A percentile compares a stretch with the other conserved stretches of the same genome.
Conservation (phyloP, 2,329 filamentous ascomycete genomes). For the Fusarium circinatum region DNA sequence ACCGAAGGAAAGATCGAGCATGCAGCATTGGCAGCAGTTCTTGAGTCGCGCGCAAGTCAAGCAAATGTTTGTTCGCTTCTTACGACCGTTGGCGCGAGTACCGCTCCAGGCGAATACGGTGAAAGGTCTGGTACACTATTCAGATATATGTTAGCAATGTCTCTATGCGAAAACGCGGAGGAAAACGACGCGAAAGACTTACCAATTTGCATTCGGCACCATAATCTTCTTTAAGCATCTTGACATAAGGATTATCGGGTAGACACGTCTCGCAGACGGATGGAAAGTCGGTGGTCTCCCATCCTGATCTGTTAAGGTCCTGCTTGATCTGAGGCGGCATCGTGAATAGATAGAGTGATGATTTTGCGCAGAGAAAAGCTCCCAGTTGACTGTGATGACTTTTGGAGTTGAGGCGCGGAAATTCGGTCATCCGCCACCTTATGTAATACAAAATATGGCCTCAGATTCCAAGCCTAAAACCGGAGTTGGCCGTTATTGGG, state of each 20-base stretch:
- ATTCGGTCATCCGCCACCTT: slow-evolving; percentile 43
- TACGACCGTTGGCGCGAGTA: slow-evolving; percentile 85
- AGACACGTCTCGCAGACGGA: slow-evolving; percentile 93
- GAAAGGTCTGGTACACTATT: slow-evolving; percentile 87
- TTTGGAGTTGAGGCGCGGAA: slow-evolving; percentile 43
- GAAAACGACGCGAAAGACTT: slow-evolving; percentile 23
- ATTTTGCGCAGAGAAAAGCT: slow-evolving; percentile 25
- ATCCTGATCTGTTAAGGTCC: slow-evolving; percentile 93
- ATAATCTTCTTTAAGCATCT: slow-evolving; percentile 98
- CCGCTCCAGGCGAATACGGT: slow-evolving; percentile 96
- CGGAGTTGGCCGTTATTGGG: slow-evolving; percentile 34
- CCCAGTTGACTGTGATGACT: slow-evolving; percentile 31
- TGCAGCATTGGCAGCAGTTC: slow-evolving; percentile 99
- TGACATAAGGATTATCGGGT: slow-evolving; percentile 95
- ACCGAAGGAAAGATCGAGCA: slow-evolving; percentile 96
- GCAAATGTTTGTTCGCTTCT: slow-evolving; percentile 95
- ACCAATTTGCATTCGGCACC: slow-evolving; percentile 84
- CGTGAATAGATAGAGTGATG: slow-evolving; percentile 33
- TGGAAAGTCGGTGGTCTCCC: slow-evolving; percentile 93
- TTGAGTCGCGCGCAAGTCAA: slow-evolving; percentile 96
- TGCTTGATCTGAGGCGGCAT: slow-evolving; percentile 96
- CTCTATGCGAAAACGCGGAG: neutral
- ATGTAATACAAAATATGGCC: slow-evolving; percentile 35
- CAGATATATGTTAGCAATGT: neutral
- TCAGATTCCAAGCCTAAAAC: slow-evolving; percentile 4